phyloP scores from a whole-genome alignment of 1,284 basidiomycete genomes.

The Cryptococcus sp. region DNA sequence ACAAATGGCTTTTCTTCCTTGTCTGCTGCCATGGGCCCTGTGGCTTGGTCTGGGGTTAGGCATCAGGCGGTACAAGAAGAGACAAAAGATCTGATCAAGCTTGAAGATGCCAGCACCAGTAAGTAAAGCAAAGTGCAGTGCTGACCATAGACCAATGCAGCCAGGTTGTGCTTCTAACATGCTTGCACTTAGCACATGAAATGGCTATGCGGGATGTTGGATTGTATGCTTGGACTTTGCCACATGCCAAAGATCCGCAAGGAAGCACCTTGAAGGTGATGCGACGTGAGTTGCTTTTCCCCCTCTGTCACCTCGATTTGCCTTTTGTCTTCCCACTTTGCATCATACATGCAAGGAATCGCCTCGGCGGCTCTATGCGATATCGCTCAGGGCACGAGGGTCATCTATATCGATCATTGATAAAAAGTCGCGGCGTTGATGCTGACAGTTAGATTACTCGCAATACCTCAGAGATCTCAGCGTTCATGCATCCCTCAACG shows the following conservation, averaged over 20 bases:
- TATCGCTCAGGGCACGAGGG: no score
- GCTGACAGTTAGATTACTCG: constrained; percentile 17
- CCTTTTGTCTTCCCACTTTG: neutral
- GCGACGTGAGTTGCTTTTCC: constrained; percentile 22
- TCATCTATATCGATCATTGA: no score
- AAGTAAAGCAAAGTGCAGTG: neutral
- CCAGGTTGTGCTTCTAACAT: constrained; percentile 32
- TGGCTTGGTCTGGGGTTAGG: constrained; percentile 28
- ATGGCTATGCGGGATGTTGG: constrained; percentile 30
- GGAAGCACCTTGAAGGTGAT: constrained; percentile 34
- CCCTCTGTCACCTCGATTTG: no score
- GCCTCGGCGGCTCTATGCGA: no score
- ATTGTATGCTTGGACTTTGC: constrained; percentile 29
- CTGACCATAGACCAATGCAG: constrained; percentile 18
- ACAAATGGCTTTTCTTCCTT: neutral
- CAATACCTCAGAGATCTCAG: constrained; percentile 12
- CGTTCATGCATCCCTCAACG: constrained; percentile 6
- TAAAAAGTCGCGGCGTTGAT: neutral
- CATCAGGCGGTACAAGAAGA: constrained; percentile 17
- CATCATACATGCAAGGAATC: neutral
- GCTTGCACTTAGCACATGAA: constrained; percentile 32
- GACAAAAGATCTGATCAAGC: constrained; percentile 1
- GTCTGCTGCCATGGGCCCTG: neutral
- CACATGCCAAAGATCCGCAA: constrained; percentile 24
- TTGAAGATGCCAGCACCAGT: neutral